Evolutionary conservation across 2,329 filamentous ascomycete species (phyloP), one percentile per base, ranked within the genome.

Genomic region (Sporothrix luriei): DNA sequence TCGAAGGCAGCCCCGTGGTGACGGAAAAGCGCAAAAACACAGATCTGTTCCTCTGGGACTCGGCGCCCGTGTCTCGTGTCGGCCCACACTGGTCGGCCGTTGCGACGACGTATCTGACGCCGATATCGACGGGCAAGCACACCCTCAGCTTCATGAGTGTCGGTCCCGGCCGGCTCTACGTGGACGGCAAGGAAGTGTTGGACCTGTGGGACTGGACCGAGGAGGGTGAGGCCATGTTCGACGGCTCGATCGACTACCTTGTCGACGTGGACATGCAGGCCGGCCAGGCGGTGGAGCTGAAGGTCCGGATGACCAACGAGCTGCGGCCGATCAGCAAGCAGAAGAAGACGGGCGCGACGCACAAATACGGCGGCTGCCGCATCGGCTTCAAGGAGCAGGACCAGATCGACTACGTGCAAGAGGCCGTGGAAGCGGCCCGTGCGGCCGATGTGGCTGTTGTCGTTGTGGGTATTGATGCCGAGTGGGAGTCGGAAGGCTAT

Each of bases 401-500:
- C 73, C 84, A 86, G 74, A 76, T 85, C 40, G 83, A 88, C 74
- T 85, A 87, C 72, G 81, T 91, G n/a, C 83, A 88, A 72, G 83
- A 91, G 75, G 90, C 90, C 0, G 85, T 90, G 4, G 82, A 86
- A 24, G 82, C 83, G 1, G 90, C 90, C 10, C 85, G 81, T 71
- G 82, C 82, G 2, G 87, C 88, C 0, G 89, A 92, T 74, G 87
- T 90, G 16, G 90, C 89, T 2, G 80, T 92, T 7, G 83, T 92
- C 1, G 84, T 91, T 64, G 85, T 91, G 11, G 90, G 90, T 1
- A 82, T 92, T 0, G 90, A 92, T 76, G 86, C 86, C 6, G 90
- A 92, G 76, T 92, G 89, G 89, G 90, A 92, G 76, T 91, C 89
- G 1, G 90, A 92, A 77, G 90, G 90, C 1, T 90, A 90, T 71